Conservation (phyloP, 192 early-diverging fungal species). For the Coemansia sp. region DNA sequence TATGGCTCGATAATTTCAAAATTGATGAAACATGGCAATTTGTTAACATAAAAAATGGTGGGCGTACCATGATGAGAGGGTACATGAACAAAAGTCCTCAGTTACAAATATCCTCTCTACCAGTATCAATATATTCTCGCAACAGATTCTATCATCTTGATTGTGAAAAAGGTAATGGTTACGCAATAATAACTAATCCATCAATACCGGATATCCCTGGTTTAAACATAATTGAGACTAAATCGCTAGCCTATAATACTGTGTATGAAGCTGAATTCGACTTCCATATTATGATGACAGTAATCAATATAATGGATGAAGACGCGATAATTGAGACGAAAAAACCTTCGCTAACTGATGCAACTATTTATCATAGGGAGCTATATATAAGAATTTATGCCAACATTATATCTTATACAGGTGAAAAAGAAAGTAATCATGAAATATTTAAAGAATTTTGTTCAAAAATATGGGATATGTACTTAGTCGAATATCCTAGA, state of each 20-base stretch:
- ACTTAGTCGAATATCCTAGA: neutral
- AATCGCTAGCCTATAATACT: no score
- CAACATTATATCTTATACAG: no score
- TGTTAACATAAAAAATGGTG: slow-evolving; percentile 19
- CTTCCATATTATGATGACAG: slow-evolving; percentile 20
- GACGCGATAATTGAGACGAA: no score
- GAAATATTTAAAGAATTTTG: slow-evolving; percentile 12
- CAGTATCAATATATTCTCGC: slow-evolving; percentile 17
- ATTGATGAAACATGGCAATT: slow-evolving; percentile 18
- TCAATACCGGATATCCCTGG: no score
- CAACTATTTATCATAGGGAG: neutral
- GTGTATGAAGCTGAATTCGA: slow-evolving; percentile 11
- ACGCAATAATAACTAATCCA: no score
- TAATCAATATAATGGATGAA: slow-evolving; percentile 9
- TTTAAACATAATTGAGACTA: no score
- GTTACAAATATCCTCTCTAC: slow-evolving; percentile 6
- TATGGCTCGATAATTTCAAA: slow-evolving; percentile 18
- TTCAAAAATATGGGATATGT: slow-evolving; percentile 4
- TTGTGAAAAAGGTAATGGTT: slow-evolving; percentile 9
- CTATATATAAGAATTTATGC: slow-evolving; percentile 13
- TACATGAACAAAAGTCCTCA: slow-evolving; percentile 31
- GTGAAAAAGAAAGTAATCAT: slow-evolving; percentile 1
- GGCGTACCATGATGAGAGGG: slow-evolving; percentile 11
- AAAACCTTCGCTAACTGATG: no score
- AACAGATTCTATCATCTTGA: slow-evolving; percentile 23